Percentiles rank a stretch among this genome's conserved stretches.
These are phyloP conservation scores for Podaxis sp. DNA, from an alignment of 768 basidiomycete species.

Conservation along the genomic window DNA sequence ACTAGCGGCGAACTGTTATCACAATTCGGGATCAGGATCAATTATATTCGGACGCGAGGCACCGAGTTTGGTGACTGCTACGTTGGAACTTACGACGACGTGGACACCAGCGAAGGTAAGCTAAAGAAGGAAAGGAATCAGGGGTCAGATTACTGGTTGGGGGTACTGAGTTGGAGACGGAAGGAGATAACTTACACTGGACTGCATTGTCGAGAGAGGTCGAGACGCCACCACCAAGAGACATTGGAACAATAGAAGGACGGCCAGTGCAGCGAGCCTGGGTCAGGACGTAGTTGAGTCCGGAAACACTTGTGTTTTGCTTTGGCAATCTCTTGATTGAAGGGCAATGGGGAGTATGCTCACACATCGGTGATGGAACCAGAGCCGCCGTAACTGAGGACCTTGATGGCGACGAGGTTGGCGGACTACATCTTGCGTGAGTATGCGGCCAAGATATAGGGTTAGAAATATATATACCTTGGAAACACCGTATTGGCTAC, in stretches of 20 bases:
- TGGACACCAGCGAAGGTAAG: conserved; percentile 22
- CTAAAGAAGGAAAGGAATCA: conserved; percentile 6
- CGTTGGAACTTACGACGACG: conserved; percentile 12
- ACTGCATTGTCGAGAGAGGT: conserved; percentile 18
- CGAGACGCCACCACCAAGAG: conserved; percentile 18
- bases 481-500: neutral
- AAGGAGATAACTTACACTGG: conserved; percentile 5
- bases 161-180: neutral
- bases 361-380: conserved; percentile 18
- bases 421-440: conserved; percentile 10
- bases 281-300: neutral
- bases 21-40: neutral
- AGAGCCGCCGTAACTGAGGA: conserved; percentile 19
- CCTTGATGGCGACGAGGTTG: conserved; percentile 20
- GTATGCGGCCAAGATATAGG: neutral
- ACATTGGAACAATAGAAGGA: conserved; percentile 18
- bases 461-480: neutral
- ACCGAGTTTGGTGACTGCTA: neutral
- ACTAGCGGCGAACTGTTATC: conserved; percentile 22
- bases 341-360: neutral
- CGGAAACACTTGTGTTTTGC: neutral
- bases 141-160: neutral
- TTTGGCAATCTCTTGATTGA: neutral
- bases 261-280: conserved; percentile 11
- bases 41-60: neutral